Evolutionary conservation across 164 flowering plant species (phyloP).

Genomic region (Vitis cinerea): DNA sequence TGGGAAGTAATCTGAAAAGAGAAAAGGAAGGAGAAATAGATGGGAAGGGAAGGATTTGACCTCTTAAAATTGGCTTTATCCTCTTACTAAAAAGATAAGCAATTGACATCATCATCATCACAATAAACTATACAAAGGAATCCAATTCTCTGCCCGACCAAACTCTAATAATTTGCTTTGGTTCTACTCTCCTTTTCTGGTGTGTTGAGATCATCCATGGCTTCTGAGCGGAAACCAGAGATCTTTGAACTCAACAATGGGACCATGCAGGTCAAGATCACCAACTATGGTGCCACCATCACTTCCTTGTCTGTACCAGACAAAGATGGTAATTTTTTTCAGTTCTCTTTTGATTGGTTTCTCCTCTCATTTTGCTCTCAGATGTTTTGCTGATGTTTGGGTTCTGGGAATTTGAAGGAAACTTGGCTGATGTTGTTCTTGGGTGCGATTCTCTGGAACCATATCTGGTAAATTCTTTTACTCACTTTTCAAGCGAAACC

Average conservation of each 20-base stretch:
- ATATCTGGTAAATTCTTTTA: slow-evolving; percentile 26
- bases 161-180: too few relatives aligned
- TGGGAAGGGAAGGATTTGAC: too few relatives aligned
- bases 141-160: too few relatives aligned
- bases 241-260: slow-evolving; percentile 89
- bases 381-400: background rate
- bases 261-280: slow-evolving; percentile 60
- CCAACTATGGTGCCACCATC: slow-evolving; percentile 81
- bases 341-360: background rate
- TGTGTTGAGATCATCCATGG: too few relatives aligned
- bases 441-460: slow-evolving; percentile 51
- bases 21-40: too few relatives aligned
- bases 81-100: too few relatives aligned
- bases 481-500: too few relatives aligned
- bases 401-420: slow-evolving; percentile 24
- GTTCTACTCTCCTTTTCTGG: too few relatives aligned
- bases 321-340: slow-evolving; percentile 50
- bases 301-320: slow-evolving; percentile 75
- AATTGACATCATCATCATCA: too few relatives aligned
- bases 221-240: slow-evolving; percentile 28
- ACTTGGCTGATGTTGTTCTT: slow-evolving; percentile 45
- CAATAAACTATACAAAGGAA: too few relatives aligned
- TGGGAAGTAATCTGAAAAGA: too few relatives aligned
- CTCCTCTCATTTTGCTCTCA: background rate
- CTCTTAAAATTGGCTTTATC: too few relatives aligned